Base-by-base conservation (phyloP, 2,329 filamentous ascomycete species). In the Hymenoscyphus fraxineus region DNA sequence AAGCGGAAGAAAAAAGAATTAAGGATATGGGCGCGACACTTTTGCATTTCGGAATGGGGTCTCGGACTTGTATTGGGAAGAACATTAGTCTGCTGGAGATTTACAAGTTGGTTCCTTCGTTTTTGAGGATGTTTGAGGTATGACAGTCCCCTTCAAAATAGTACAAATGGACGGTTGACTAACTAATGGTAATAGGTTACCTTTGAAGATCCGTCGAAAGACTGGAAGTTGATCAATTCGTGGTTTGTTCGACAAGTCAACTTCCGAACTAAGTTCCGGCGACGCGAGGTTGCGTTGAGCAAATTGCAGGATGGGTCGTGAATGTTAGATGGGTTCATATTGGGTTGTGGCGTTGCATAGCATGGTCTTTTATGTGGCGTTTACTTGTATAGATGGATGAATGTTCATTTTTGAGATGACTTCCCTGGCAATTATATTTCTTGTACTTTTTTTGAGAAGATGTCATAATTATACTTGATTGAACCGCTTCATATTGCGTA, bases 1-100 rank as follows among this genome's bases (percentile, higher is more conserved):
- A 75, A 16, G 76, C 70, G 0, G 80, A 82, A 58, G 82, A 86
- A 32, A 80, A 81, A 65, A 80, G 84, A 67, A 78, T 90, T 57
- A 83, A 82, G 76, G 83, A 85, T 73, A 90, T 90, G 88, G 86
- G 86, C 70, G 85, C 84, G 0, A 81, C 80, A n/a, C 87, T 90
- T 86, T 80, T 90, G 74, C 88, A 91, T 69, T 92, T 92, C 74
- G 89, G 89, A 1, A 88, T 88, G 76, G 89, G 89, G 0, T 83
- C 85, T 12, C 78, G 88, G 70, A 91, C 89, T 1, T 92, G 89
- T 70, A 89, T 81, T 77, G 89, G 89, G 56, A 87, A 86, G 80
- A 88, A 88, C 66, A 87, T 88, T 58, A 85, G 82, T 66, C 69
- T 87, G 71, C 68, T 87, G 70, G 85, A 88, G 78, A 85, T 88